Evolutionary conservation across 2,329 filamentous ascomycete species (phyloP), one percentile per base, ranked within the genome.

Genomic region (Bimuria novae-zelandiae): DNA sequence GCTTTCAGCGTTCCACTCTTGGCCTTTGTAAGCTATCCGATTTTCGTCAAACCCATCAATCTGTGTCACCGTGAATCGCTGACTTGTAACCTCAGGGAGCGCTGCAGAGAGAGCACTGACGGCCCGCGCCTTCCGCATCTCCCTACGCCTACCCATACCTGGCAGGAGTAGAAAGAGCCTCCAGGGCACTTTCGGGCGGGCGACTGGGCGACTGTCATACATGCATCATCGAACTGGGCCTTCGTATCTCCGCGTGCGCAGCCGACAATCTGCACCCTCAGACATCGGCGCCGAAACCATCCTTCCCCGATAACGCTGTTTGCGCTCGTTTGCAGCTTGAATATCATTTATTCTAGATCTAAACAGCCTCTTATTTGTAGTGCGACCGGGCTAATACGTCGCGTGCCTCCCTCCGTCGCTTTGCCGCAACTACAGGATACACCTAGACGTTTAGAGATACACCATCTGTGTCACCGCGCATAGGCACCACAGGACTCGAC

Each of bases 121-220:
- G 22, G 23, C 36, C 36, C 46, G 37, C 37, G n/a, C 35, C n/a
- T 47, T 52, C 42, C 49, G 42, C 6, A 7, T 16, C 35, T 17
- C 27, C 37, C 36, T n/a, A 11, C 37, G 22, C 7, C 27, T 5
- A 35, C 14, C 35, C 21, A 25, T 27, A n/a, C n/a, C n/a, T 27
- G 25, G 25, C 39, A 11, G 4, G 17, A 44, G 30, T 32, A 14
- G 33, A 32, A 56, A 50, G 54, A 60, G 44, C 54, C 60, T 59
- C 51, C 51, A 57, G 41, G 61, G 60, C 64, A 59, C 49, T 41
- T 52, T 53, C 2, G 12, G 71, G 70, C 68, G 76, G 77, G 77
- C 77, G 77, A 78, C 77, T 80, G 78, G 76, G 76, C 78, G 77
- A 75, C 64, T 59, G 51, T n/a, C 66, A 72, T 78, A 76, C 74